These are phyloP conservation scores for Eremochloa ophiuroides DNA, from an alignment of 176 grass and related monocot genomes.

Conservation along the genomic window DNA sequence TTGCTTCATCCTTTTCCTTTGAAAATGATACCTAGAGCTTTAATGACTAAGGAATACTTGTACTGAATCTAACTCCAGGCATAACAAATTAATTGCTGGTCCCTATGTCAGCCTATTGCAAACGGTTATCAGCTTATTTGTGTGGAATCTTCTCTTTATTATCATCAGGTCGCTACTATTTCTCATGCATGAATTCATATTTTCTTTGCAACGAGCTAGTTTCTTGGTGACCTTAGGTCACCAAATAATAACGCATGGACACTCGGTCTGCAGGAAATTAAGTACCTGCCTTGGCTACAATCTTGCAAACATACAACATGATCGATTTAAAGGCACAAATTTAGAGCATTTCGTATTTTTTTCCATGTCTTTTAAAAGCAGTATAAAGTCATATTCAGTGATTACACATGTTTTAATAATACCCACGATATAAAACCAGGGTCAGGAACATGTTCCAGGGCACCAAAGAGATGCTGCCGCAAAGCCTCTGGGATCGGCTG, in stretches of 20 bases:
- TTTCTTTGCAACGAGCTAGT: background rate
- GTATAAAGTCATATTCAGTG: background rate
- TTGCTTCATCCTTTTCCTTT: background rate
- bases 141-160: background rate
- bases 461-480: slow-evolving; percentile 11
- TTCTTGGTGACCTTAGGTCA: background rate
- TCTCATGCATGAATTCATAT: background rate
- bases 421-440: background rate
- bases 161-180: background rate
- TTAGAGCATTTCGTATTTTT: background rate
- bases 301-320: background rate
- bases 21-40: background rate
- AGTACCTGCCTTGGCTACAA: background rate
- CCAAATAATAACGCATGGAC: background rate
- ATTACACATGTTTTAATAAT: background rate
- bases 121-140: background rate
- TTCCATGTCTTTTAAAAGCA: background rate
- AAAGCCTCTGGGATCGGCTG: slow-evolving; percentile 1
- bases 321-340: background rate
- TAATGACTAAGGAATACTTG: background rate
- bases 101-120: background rate
- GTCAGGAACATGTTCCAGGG: slow-evolving; percentile 22
- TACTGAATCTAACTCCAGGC: background rate
- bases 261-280: background rate
- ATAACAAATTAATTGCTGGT: background rate